Evolutionary conservation across 306 rosid species (phyloP).

Genomic region (Pterocarpus macrocarpus): DNA sequence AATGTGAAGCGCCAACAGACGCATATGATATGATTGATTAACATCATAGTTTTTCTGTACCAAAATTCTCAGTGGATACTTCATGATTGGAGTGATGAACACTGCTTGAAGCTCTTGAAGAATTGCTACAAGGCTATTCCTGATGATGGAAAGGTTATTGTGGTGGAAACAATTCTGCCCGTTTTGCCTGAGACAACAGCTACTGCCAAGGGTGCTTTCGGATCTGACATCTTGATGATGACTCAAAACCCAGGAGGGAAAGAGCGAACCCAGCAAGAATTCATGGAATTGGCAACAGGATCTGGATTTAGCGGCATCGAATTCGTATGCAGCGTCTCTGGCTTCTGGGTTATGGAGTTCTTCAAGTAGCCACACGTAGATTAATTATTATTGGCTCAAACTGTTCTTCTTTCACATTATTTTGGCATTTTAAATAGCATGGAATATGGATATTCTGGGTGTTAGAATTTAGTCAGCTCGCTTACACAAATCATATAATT

Average conservation of each 20-base stretch:
- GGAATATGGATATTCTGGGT: too few relatives aligned
- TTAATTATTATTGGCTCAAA: not conserved
- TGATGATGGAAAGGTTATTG: conserved; percentile 48
- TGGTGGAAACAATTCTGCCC: conserved; percentile 43
- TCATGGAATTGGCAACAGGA: conserved; percentile 25
- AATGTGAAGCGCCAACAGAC: not conserved
- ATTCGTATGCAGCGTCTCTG: conserved; percentile 33
- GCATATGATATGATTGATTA: not conserved
- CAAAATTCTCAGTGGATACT: conserved; percentile 49
- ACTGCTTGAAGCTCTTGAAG: conserved; percentile 48
- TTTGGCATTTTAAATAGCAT: not conserved
- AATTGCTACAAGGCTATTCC: conserved; percentile 46
- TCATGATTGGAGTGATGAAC: conserved; percentile 54
- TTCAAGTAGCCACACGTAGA: conserved; percentile 31
- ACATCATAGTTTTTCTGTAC: not conserved
- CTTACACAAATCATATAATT: too few relatives aligned
- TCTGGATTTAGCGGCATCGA: conserved; percentile 51
- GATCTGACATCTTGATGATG: conserved; percentile 46
- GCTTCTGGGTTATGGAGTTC: conserved; percentile 54
- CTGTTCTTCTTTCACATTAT: not conserved
- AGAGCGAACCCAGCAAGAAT: conserved; percentile 42
- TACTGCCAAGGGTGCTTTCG: not conserved
- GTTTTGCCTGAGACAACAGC: conserved; percentile 24
- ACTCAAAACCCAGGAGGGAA: conserved; percentile 54
- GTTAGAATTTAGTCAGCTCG: too few relatives aligned